Base-by-base conservation (phyloP, 169 alveolate genomes). In the Eimeria falciformis region DNA sequence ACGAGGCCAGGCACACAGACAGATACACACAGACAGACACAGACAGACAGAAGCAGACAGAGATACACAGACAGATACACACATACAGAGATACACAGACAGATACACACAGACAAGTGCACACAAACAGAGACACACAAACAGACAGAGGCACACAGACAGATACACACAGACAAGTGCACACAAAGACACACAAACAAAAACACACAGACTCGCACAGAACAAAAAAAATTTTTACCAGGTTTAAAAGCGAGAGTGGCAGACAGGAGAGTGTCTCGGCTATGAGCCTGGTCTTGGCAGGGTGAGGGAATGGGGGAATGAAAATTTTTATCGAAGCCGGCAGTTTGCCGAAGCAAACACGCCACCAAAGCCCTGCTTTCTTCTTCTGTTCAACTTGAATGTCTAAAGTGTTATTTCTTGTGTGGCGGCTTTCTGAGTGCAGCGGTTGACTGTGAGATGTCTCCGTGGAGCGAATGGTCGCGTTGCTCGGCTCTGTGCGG, bases 401-500 rank as follows among this genome's bases (percentile, higher is more conserved):
- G 40, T 33, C 40, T 33, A 2, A 33, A 33, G 4, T 37, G 27
- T 4, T 21, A 69, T 65, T 55, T 18, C 23, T 33, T 46, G 27
- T 5, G 79, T 40, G 29, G 6, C 5, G 62, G 11, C 37, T 6
- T 14, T 43, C 25, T 23, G 5, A 21, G 17, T 73, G 81, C 90
- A 92, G 94, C 96, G 58, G 85, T 87, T 18, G 95, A 95, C 84
- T 95, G 96, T 29, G 92, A 40, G 56, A 91, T 93, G 90, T 84
- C 95, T 11, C 94, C 86, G 23, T 95, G 96, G 96, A 69, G 88
- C 33, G 92, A 90, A 17, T 95, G 96, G 96, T 65, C 94, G 17
- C 27, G 82, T 7, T 95, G 96, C 58, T 86, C 94, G 17, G 91
- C 95, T 33, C 83, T 69, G 3, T 95, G 96, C 37, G 95, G 95